These are phyloP conservation scores for Tylopilus intermedius DNA, from an alignment of 768 basidiomycete species.

Conservation along the genomic window DNA sequence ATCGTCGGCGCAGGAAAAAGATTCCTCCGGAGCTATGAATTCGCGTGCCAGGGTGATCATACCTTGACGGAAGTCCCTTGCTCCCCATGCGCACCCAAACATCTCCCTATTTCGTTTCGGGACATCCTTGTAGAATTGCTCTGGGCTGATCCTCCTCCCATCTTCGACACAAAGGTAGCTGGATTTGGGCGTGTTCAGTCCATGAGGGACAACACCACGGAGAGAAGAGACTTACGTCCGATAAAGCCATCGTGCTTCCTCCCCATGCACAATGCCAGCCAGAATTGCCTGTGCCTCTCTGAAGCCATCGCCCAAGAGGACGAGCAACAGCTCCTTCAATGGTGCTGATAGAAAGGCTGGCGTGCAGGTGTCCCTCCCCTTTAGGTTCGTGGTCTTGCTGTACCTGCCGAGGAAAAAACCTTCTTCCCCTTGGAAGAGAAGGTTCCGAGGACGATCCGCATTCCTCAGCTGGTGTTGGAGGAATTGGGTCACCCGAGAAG, in stretches of 20 bases:
- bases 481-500: not conserved
- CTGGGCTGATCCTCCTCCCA: not conserved
- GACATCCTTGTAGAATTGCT: not conserved
- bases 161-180: not conserved
- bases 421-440: conserved; percentile 3
- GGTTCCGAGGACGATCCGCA: not conserved
- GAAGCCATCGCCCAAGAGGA: not conserved
- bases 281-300: conserved; percentile 6
- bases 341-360: not conserved
- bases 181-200: no score
- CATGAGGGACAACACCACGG: not conserved
- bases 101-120: not conserved
- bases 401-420: not conserved
- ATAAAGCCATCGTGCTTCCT: not conserved
- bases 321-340: not conserved
- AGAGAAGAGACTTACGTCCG: conserved; percentile 1
- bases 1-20: not conserved
- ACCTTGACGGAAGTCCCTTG: conserved; percentile 2
- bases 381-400: conserved; percentile 4
- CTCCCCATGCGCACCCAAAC: conserved; percentile 4
- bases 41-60: no score
- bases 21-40: conserved; percentile 4
- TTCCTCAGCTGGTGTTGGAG: conserved; percentile 3
- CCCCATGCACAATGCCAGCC: not conserved
- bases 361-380: not conserved